phyloP scores from a whole-genome alignment of 164 flowering plant species.

The Buxus sempervirens region DNA sequence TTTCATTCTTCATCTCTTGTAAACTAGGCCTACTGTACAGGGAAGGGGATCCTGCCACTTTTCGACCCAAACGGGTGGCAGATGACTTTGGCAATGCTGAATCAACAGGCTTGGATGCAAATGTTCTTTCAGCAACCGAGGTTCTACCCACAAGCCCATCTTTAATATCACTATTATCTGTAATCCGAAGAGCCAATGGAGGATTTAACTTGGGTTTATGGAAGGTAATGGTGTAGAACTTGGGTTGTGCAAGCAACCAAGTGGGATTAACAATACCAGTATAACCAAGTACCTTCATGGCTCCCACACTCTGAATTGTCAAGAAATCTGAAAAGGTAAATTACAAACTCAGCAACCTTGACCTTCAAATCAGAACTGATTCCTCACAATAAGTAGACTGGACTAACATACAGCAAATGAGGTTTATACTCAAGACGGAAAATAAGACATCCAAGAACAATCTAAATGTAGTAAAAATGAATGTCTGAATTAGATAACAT shows the following conservation, averaged over 20 bases:
- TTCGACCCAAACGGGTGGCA: constrained; percentile 20
- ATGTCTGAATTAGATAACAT: not conserved
- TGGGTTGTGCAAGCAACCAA: constrained; percentile 44
- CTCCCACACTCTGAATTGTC: constrained; percentile 3
- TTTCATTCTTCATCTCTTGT: constrained; percentile 74
- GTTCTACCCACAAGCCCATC: constrained; percentile 24
- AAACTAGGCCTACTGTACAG: constrained; percentile 81
- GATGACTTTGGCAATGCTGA: constrained; percentile 26
- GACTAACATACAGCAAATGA: not conserved
- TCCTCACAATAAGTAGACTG: not conserved
- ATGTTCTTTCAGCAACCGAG: constrained; percentile 37
- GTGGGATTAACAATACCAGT: constrained; percentile 45
- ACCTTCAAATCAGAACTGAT: not conserved
- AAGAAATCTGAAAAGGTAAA: constrained; percentile 3
- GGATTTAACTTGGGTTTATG: constrained; percentile 23
- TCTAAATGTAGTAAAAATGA: not conserved
- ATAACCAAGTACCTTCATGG: constrained; percentile 48
- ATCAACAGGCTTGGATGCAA: constrained; percentile 31
- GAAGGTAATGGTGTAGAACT: constrained; percentile 35
- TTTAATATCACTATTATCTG: constrained; percentile 23
- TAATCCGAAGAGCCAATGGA: constrained; percentile 15
- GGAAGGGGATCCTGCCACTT: constrained; percentile 35
- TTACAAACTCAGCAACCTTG: not conserved
- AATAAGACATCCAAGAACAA: not conserved
- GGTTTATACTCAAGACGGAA: not conserved